Conservation (phyloP, 306 rosid species). For the Fragaria nilgerrensis region DNA sequence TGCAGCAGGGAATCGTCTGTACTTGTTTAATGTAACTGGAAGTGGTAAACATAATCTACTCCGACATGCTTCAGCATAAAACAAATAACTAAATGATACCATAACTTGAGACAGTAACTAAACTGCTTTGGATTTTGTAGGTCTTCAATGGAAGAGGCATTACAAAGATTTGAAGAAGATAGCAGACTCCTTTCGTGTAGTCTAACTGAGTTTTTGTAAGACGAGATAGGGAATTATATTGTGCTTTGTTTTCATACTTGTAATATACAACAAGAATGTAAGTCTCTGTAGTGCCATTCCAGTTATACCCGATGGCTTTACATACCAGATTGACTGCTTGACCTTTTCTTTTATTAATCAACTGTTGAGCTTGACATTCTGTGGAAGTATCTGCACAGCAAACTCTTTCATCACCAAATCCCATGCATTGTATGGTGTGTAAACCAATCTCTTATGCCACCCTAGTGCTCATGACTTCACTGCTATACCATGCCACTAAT, state of each 20-base stretch:
- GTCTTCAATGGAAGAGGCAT: slow-evolving; percentile 98
- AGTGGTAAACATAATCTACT: slow-evolving; percentile 49
- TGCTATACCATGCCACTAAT: not conserved
- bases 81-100: not conserved
- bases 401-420: not conserved
- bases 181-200: slow-evolving; percentile 65
- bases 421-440: not conserved
- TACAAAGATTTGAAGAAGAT: slow-evolving; percentile 74
- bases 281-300: not conserved
- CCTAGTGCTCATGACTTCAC: not conserved
- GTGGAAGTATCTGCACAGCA: not conserved
- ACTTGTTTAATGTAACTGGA: slow-evolving; percentile 79
- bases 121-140: slow-evolving; percentile 43
- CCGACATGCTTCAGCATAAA: not conserved
- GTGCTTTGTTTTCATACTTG: not conserved
- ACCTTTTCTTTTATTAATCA: not conserved
- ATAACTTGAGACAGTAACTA: slow-evolving; percentile 7
- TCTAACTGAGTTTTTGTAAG: slow-evolving; percentile 38
- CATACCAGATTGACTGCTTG: not conserved
- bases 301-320: not conserved
- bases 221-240: slow-evolving; percentile 11
- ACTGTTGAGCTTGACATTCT: not conserved
- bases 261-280: not conserved
- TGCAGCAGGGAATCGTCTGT: slow-evolving; percentile 94
- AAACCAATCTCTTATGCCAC: not conserved